A percentile compares a stretch with the other conserved stretches of the same genome.
phyloP scores from a whole-genome alignment of 179 eudicot genomes.

The Vitellaria paradoxa region DNA sequence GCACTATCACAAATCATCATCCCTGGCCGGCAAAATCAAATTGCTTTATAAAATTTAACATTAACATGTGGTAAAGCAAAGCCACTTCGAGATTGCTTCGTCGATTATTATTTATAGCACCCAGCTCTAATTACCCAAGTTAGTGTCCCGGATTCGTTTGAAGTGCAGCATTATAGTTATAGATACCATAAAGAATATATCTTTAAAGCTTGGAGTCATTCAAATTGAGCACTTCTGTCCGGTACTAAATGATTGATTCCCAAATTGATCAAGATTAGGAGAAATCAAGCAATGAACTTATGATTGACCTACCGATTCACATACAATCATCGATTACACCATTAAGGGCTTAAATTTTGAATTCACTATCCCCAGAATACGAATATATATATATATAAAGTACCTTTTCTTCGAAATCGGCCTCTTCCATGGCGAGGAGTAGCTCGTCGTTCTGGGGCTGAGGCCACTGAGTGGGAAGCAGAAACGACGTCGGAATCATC shows the following conservation, averaged over 20 bases:
- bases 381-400: neutral
- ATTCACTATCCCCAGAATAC: neutral
- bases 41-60: neutral
- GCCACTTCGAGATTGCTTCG: neutral
- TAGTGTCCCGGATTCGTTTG: neutral
- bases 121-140: neutral
- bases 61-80: neutral
- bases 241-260: neutral
- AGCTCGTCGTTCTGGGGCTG: conserved; percentile 63
- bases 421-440: conserved; percentile 74
- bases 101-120: neutral
- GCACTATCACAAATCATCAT: neutral
- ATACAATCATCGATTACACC: neutral
- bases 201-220: neutral
- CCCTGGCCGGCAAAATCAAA: neutral
- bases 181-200: neutral
- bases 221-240: neutral
- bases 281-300: neutral
- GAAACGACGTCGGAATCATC: conserved; percentile 62
- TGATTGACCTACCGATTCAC: neutral
- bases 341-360: neutral
- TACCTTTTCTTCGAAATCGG: conserved; percentile 77
- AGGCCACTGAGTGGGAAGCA: conserved; percentile 59
- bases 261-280: neutral
- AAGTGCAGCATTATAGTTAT: neutral